phyloP scores from a whole-genome alignment of 345 rosid genomes.

The Garcia nutans region DNA sequence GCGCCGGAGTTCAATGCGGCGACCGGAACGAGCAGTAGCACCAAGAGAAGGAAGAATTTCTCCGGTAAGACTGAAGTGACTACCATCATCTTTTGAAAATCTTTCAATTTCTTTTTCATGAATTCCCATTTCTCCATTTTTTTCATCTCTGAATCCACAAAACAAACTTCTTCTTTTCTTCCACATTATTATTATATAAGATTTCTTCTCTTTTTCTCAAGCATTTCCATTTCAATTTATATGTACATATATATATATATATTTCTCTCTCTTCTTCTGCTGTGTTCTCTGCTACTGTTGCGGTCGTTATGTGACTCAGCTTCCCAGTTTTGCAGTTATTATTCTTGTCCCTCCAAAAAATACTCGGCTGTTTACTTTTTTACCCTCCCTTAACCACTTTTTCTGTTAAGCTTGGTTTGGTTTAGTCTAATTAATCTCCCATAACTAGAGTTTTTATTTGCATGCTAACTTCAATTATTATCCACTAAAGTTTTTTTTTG shows the following conservation, averaged over 20 bases:
- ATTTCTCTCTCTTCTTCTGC: neutral
- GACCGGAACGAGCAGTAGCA: slow-evolving; percentile 37
- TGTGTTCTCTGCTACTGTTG: neutral
- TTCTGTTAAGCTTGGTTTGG: neutral
- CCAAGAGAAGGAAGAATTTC: slow-evolving; percentile 81
- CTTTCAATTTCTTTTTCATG: slow-evolving; percentile 20
- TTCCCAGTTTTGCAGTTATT: neutral
- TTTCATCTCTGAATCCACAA: slow-evolving; percentile 1
- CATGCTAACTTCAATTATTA: too few relatives aligned
- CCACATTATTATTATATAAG: neutral
- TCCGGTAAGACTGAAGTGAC: slow-evolving; percentile 57
- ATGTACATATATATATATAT: neutral
- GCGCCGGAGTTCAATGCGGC: slow-evolving; percentile 44
- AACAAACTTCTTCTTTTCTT: neutral
- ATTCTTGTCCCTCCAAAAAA: neutral
- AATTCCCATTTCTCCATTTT: neutral
- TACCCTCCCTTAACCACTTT: neutral
- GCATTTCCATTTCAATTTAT: neutral
- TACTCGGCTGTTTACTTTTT: neutral
- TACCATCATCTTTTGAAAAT: slow-evolving; percentile 42
- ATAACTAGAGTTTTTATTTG: too few relatives aligned
- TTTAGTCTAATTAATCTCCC: too few relatives aligned
- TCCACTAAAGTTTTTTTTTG: too few relatives aligned
- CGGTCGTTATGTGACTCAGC: slow-evolving; percentile 8
- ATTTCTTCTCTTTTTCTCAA: neutral